Evolutionary conservation across 305 asterid species (phyloP), one percentile per base, ranked within the genome.

Genomic region (Solanum hybrid): DNA sequence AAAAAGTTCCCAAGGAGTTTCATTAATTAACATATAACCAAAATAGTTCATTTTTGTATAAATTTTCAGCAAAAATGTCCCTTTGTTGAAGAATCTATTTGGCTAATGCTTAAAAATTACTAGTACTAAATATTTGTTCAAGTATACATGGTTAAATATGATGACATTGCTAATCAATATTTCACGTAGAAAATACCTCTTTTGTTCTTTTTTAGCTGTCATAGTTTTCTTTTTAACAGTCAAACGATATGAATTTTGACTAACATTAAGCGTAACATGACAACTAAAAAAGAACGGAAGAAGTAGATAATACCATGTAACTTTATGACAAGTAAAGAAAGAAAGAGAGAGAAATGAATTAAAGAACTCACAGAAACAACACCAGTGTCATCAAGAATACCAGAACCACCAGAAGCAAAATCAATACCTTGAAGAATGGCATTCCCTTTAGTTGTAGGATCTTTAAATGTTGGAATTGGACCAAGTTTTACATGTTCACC

Each of bases 361-460:
- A 73, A 27, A 73, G n/a, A 65, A 37, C 80, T 78, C 39, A 78
- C 89, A 37, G 17, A 24, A 27, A 4, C 82, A 75, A 10, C 75
- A 37, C 89, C 85, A 17, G 89, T 88, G 37, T 88, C 89, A 88
- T 76, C 61, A 73, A 88, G 89, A 73, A 88, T 73, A 27, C 89
- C 89, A 88, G 85, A 76, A 37, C 79, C 80, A 57, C 84, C 76
- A 26, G 89, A 88, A 27, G 85, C 85, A 88, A 72, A 88, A 14
- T 88, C 33, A 13, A 88, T 36, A 72, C 89, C 89, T 7, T 88
- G 72, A 72, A 78, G 38, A 26, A 29, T 45, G 11, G 9, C 22
- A 1, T 29, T 39, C 12, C 73, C 72, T 75, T 31, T 76, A 33
- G 89, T 45, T 75, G 65, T 7, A 13, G 82, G 89, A 78, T 37